phyloP scores from a whole-genome alignment of 2,329 filamentous ascomycete species.

The Aspergillus pseudoglaucus region DNA sequence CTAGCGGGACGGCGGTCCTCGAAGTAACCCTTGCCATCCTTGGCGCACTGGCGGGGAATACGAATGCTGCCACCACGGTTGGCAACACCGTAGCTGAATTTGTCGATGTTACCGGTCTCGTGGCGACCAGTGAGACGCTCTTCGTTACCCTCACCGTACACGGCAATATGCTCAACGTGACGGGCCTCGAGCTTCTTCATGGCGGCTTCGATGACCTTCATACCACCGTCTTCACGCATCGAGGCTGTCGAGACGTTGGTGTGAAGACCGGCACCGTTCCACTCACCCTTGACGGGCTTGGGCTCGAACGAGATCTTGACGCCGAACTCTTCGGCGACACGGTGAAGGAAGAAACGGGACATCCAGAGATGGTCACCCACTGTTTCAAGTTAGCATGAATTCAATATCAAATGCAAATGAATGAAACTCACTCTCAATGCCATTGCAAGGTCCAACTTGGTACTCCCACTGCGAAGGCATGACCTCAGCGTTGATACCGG shows the following conservation, averaged over 20 bases:
- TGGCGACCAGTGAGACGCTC: conserved; percentile 85
- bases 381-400: conserved; percentile 30
- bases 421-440: conserved; percentile 65
- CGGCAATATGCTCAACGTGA: conserved; percentile 78
- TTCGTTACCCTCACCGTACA: conserved; percentile 95
- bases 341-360: conserved; percentile 79
- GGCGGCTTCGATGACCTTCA: conserved; percentile 85
- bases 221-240: conserved; percentile 86
- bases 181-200: conserved; percentile 77
- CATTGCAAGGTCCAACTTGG: conserved; percentile 85
- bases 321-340: conserved; percentile 92
- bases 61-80: conserved; percentile 93
- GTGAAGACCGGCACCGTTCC: conserved; percentile 95
- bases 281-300: conserved; percentile 92
- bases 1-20: conserved; percentile 78
- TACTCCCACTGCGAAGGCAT: conserved; percentile 98
- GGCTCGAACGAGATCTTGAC: conserved; percentile 91
- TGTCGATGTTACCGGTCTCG: conserved; percentile 90
- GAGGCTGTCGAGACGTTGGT: conserved; percentile 86
- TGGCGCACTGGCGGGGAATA: conserved; percentile 76
- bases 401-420: background rate
- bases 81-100: conserved; percentile 89
- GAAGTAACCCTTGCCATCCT: conserved; percentile 92
- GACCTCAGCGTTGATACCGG: conserved; percentile 97
- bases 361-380: conserved; percentile 98